Percentiles rank a stretch among this genome's conserved stretches.
These are phyloP conservation scores for Starmerella geochares DNA, from an alignment of 805 yeast genomes.

Conservation along the genomic window DNA sequence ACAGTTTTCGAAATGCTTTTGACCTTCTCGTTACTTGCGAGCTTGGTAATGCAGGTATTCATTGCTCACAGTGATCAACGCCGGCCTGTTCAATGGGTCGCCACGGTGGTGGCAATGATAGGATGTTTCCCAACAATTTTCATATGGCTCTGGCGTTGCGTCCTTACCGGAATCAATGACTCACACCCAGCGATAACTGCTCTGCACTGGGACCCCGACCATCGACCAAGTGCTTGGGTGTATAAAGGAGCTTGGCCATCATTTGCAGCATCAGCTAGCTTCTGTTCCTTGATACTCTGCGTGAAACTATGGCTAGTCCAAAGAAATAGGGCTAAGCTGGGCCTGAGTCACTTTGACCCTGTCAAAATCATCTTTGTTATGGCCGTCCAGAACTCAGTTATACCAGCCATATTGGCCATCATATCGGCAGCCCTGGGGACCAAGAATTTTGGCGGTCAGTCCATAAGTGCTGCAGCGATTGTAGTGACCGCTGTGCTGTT, in stretches of 20 bases:
- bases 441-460: constrained; percentile 12
- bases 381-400: constrained; percentile 68
- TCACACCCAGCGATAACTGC: background rate
- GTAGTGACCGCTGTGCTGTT: constrained; percentile 22
- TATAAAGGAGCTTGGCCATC: constrained; percentile 36
- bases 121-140: constrained; percentile 49
- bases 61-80: constrained; percentile 45
- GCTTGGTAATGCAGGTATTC: constrained; percentile 61
- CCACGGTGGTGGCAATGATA: constrained; percentile 35
- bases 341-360: constrained; percentile 71
- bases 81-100: constrained; percentile 24
- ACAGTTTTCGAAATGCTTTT: constrained; percentile 52
- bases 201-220: background rate
- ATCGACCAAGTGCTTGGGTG: constrained; percentile 25
- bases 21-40: constrained; percentile 49
- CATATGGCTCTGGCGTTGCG: constrained; percentile 46
- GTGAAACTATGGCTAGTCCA: constrained; percentile 61
- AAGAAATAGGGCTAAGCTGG: constrained; percentile 61
- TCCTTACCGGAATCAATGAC: constrained; percentile 21
- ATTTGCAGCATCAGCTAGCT: constrained; percentile 57
- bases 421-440: constrained; percentile 28
- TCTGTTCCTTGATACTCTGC: constrained; percentile 51
- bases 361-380: constrained; percentile 71
- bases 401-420: constrained; percentile 64
- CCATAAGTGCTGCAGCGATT: constrained; percentile 18